phyloP scores from a whole-genome alignment of 2,329 filamentous ascomycete species.

The Aciculosporium take region DNA sequence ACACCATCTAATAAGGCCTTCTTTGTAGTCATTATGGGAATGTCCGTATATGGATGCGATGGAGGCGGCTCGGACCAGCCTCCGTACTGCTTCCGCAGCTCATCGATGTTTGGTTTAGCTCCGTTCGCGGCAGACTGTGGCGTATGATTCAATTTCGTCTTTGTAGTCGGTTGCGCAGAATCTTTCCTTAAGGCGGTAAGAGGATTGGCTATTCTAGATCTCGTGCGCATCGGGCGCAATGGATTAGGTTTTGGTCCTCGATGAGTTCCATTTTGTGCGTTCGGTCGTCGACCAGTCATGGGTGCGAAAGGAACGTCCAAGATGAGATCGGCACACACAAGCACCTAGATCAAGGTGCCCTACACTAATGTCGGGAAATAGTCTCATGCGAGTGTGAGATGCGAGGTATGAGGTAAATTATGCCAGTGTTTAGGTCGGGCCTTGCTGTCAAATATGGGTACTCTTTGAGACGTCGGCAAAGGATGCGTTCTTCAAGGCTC shows the following conservation, averaged over 20 bases:
- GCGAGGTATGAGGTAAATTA: neutral
- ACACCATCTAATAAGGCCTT: constrained; percentile 63
- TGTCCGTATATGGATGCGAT: constrained; percentile 33
- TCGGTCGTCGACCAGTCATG: constrained; percentile 32
- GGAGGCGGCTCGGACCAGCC: constrained; percentile 44
- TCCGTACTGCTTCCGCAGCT: constrained; percentile 30
- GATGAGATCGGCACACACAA: too few species aligned
- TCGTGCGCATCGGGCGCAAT: constrained; percentile 26
- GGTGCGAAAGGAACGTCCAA: neutral
- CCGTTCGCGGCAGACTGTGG: constrained; percentile 14
- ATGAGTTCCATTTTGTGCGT: constrained; percentile 20
- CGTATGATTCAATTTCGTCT: constrained; percentile 9
- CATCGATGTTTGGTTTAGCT: constrained; percentile 23
- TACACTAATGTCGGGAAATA: neutral
- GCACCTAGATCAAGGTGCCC: neutral
- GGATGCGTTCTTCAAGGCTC: too few species aligned
- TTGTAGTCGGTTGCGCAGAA: constrained; percentile 12
- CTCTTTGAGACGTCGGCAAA: too few species aligned
- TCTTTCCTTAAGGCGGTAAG: constrained; percentile 43
- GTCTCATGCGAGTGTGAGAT: neutral
- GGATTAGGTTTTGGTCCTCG: constrained; percentile 20
- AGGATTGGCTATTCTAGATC: constrained; percentile 38
- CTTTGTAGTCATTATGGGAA: constrained; percentile 71
- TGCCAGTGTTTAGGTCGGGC: neutral
- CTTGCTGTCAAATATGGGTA: neutral